Evolutionary conservation across 352 stramenopile genomes (phyloP).

Genomic region (Phytophthora sansomeana): DNA sequence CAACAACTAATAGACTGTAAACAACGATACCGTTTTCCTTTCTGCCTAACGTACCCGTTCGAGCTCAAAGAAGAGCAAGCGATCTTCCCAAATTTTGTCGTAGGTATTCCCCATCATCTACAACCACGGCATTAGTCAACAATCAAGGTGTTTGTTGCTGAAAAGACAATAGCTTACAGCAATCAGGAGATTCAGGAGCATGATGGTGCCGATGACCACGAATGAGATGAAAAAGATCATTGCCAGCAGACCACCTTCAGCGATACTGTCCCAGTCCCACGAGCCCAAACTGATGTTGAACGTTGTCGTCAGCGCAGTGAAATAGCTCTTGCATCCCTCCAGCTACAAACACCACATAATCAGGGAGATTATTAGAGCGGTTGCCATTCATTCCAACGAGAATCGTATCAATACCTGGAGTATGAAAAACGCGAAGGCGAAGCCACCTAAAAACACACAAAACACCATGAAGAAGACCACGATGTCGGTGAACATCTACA

Average conservation of each 20-base stretch:
- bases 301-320: slow-evolving; percentile 60
- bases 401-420: slow-evolving; percentile 57
- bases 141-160: neutral
- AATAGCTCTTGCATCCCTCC: slow-evolving; percentile 73
- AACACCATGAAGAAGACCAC: slow-evolving; percentile 80
- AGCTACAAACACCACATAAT: slow-evolving; percentile 41
- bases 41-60: slow-evolving; percentile 55
- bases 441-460: slow-evolving; percentile 74
- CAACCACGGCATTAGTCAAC: neutral
- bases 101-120: slow-evolving; percentile 90
- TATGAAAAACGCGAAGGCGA: slow-evolving; percentile 86
- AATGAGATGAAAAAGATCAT: slow-evolving; percentile 80
- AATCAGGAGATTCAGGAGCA: slow-evolving; percentile 83
- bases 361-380: neutral
- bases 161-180: slow-evolving; percentile 45
- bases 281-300: slow-evolving; percentile 79
- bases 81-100: slow-evolving; percentile 88
- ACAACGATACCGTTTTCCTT: neutral
- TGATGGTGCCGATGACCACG: slow-evolving; percentile 83
- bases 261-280: slow-evolving; percentile 81
- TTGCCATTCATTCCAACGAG: neutral
- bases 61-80: slow-evolving; percentile 82
- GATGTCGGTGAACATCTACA: slow-evolving; percentile 87
- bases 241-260: slow-evolving; percentile 72
- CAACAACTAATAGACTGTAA: slow-evolving; percentile 18